Evolutionary conservation across 169 alveolate species (phyloP).

Genomic region (Babesia ovata): DNA sequence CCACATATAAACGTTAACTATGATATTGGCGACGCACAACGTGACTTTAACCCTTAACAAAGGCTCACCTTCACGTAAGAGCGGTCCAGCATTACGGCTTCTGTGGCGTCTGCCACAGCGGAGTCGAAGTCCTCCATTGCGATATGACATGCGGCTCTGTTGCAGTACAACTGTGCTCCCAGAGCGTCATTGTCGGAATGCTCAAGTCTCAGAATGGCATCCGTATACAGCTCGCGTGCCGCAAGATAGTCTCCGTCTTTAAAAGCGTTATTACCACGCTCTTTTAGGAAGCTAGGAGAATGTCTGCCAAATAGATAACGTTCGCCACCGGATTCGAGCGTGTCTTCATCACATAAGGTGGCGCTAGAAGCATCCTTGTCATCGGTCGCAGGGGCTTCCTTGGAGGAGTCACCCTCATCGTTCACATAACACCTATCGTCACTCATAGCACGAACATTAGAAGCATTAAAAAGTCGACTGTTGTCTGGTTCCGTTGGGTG

Average conservation of each 20-base stretch:
- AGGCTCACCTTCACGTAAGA: conserved; percentile 74
- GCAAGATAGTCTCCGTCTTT: conserved; percentile 41
- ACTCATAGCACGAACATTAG: too few relatives aligned
- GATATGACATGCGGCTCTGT: conserved; percentile 86
- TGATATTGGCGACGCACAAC: not conserved
- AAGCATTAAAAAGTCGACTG: too few relatives aligned
- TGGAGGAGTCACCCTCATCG: too few relatives aligned
- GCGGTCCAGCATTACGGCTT: conserved; percentile 73
- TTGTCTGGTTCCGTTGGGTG: too few relatives aligned
- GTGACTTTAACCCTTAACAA: not conserved
- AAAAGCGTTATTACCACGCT: conserved; percentile 65
- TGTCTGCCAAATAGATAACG: conserved; percentile 37
- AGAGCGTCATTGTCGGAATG: conserved; percentile 55
- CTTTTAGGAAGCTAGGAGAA: conserved; percentile 56
- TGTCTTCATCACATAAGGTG: too few relatives aligned
- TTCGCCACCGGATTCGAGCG: too few relatives aligned
- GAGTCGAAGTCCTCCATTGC: conserved; percentile 73
- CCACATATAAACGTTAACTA: not conserved
- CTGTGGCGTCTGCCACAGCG: conserved; percentile 80
- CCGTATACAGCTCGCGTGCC: conserved; percentile 70
- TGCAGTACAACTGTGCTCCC: conserved; percentile 72
- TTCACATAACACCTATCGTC: too few relatives aligned
- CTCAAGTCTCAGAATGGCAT: conserved; percentile 71
- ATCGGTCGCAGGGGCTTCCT: too few relatives aligned
- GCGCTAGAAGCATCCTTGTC: too few relatives aligned